A percentile compares a stretch with the other conserved stretches of the same genome.
phyloP scores from a whole-genome alignment of 2,329 filamentous ascomycete species.

The Cladosporium cucumerinum region DNA sequence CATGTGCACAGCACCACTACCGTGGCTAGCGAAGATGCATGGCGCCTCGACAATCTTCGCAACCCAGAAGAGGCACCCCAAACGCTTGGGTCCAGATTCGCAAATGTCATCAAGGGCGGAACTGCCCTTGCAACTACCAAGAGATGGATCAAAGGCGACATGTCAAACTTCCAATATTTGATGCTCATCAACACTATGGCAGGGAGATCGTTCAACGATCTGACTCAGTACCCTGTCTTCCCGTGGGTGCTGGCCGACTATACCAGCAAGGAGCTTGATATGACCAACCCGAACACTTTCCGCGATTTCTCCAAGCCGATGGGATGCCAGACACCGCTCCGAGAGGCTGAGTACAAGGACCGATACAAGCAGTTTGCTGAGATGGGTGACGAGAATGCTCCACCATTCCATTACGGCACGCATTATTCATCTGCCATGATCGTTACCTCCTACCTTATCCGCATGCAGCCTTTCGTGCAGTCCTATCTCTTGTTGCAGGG shows the following conservation, averaged over 20 bases:
- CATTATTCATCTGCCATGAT: conserved; percentile 99
- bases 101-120: conserved; percentile 82
- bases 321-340: conserved; percentile 77
- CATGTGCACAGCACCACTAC: conserved; percentile 64
- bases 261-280: conserved; percentile 84
- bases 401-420: conserved; percentile 94
- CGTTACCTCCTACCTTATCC: conserved; percentile 91
- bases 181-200: conserved; percentile 99
- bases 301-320: conserved; percentile 93
- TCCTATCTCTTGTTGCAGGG: conserved; percentile 92
- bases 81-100: conserved; percentile 80
- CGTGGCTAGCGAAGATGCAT: conserved; percentile 73
- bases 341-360: conserved; percentile 76
- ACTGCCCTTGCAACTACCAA: conserved; percentile 80
- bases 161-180: conserved; percentile 97
- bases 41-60: conserved; percentile 83
- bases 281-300: conserved; percentile 80
- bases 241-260: conserved; percentile 97
- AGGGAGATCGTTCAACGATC: conserved; percentile 92
- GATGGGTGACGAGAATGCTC: conserved; percentile 71
- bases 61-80: conserved; percentile 61
- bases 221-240: conserved; percentile 97
- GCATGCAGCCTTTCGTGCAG: conserved; percentile 91
- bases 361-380: conserved; percentile 85
- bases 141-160: conserved; percentile 88